A percentile compares a stretch with the other conserved stretches of the same genome.
Evolutionary conservation across 768 basidiomycete species (phyloP).

Genomic region (Boletus patriciae): DNA sequence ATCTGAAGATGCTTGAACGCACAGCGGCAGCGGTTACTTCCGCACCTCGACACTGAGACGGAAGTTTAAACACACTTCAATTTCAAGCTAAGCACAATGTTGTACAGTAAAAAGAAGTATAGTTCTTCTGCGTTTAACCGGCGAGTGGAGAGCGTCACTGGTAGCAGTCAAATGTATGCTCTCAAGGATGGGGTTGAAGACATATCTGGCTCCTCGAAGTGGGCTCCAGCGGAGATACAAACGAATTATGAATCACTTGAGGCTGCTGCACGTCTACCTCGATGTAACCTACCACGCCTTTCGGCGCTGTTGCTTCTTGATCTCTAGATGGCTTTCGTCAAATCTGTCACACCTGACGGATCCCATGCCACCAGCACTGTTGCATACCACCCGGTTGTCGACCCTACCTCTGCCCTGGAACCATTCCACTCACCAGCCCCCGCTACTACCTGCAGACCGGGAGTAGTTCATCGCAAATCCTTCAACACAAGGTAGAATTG

Average conservation of each 20-base stretch:
- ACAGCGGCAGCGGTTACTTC: not conserved
- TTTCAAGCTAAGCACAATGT: too few relatives aligned
- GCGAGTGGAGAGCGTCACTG: too few relatives aligned
- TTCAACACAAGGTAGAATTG: not conserved
- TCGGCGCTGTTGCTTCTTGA: not conserved
- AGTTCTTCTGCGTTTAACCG: too few relatives aligned
- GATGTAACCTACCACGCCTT: not conserved
- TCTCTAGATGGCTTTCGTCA: too few relatives aligned
- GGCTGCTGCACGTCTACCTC: not conserved
- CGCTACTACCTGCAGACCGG: not conserved
- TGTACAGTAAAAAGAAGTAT: too few relatives aligned
- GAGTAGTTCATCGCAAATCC: not conserved
- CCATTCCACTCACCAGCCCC: not conserved
- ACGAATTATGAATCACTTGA: not conserved
- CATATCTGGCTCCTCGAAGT: too few relatives aligned
- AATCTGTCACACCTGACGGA: too few relatives aligned
- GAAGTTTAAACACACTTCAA: too few relatives aligned
- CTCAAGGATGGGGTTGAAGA: too few relatives aligned
- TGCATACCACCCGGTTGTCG: not conserved
- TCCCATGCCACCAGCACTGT: too few relatives aligned
- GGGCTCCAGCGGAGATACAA: not conserved
- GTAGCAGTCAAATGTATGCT: too few relatives aligned
- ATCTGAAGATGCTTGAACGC: not conserved
- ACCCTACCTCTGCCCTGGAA: not conserved
- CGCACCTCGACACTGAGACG: not conserved